Percentiles rank a stretch among this genome's conserved stretches.
These are phyloP conservation scores for Gossypium ekmanianum DNA, from an alignment of 345 rosid genomes.

Conservation along the genomic window DNA sequence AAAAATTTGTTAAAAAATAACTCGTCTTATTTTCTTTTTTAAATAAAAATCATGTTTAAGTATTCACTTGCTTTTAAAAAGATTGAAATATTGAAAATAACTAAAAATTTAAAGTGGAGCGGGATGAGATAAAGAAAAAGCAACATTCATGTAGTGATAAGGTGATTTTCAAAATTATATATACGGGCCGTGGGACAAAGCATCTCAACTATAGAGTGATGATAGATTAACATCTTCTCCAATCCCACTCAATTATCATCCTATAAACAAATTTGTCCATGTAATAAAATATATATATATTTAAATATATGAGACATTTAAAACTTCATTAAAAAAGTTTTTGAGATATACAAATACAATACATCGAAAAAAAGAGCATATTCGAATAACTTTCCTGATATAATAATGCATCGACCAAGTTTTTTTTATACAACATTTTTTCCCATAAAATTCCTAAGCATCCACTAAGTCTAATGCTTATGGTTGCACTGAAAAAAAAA, in stretches of 20 bases:
- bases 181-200: rapidly evolving
- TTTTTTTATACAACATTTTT: slow-evolving; percentile 20
- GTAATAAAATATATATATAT: not conserved
- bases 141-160: too few species aligned
- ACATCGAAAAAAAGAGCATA: not conserved
- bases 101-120: too few species aligned
- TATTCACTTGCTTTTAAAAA: too few species aligned
- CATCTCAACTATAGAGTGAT: too few species aligned
- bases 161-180: too few species aligned
- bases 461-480: slow-evolving; percentile 23
- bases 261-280: not conserved
- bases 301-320: not conserved
- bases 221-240: too few species aligned
- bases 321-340: not conserved
- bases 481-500: not conserved
- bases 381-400: not conserved
- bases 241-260: too few species aligned
- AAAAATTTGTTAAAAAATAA: too few species aligned
- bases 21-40: too few species aligned
- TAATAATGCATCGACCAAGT: not conserved
- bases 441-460: slow-evolving; percentile 15
- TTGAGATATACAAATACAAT: not conserved
- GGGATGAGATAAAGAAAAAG: too few species aligned
- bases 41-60: too few species aligned
- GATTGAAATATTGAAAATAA: too few species aligned